phyloP scores from a whole-genome alignment of 495 filamentous ascomycete genomes.

The Penicillium cinerascens region DNA sequence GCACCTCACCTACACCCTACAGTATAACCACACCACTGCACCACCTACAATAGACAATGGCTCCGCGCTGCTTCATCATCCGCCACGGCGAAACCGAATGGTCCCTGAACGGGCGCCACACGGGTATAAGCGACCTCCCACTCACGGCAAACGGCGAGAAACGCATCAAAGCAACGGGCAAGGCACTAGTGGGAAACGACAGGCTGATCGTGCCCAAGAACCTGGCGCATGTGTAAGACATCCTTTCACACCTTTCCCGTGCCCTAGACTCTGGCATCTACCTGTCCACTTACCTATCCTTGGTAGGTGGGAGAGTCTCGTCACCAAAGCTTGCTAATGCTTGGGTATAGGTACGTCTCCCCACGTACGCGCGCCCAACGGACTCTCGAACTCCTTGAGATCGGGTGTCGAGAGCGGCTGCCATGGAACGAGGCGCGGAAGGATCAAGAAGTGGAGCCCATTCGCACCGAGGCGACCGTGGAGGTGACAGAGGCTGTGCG shows the following conservation, averaged over 20 bases:
- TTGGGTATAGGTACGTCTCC: slow-evolving; percentile 71
- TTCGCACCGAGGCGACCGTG: slow-evolving; percentile 53
- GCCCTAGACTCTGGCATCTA: no score
- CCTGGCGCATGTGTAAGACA: slow-evolving; percentile 67
- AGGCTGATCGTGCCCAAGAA: slow-evolving; percentile 81
- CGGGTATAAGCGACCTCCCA: slow-evolving; percentile 78
- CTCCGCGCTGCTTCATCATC: slow-evolving; percentile 86
- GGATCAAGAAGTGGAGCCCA: slow-evolving; percentile 31
- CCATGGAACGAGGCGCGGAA: slow-evolving; percentile 52
- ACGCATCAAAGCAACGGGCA: slow-evolving; percentile 75
- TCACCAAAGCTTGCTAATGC: background rate
- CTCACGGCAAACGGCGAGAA: slow-evolving; percentile 85
- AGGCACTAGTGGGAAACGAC: slow-evolving; percentile 78
- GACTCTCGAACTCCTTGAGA: slow-evolving; percentile 77
- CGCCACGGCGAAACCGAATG: slow-evolving; percentile 97
- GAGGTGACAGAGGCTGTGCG: slow-evolving; percentile 72
- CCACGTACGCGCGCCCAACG: slow-evolving; percentile 81
- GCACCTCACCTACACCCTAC: background rate
- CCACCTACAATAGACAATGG: slow-evolving; percentile 37
- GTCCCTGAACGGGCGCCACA: slow-evolving; percentile 92
- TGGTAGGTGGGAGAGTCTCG: background rate
- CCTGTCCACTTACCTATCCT: background rate
- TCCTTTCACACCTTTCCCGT: background rate
- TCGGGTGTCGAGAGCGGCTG: slow-evolving; percentile 51
- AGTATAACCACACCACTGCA: background rate